Evolutionary conservation across 768 basidiomycete genomes (phyloP).

Genomic region (Tricholoma sp.): DNA sequence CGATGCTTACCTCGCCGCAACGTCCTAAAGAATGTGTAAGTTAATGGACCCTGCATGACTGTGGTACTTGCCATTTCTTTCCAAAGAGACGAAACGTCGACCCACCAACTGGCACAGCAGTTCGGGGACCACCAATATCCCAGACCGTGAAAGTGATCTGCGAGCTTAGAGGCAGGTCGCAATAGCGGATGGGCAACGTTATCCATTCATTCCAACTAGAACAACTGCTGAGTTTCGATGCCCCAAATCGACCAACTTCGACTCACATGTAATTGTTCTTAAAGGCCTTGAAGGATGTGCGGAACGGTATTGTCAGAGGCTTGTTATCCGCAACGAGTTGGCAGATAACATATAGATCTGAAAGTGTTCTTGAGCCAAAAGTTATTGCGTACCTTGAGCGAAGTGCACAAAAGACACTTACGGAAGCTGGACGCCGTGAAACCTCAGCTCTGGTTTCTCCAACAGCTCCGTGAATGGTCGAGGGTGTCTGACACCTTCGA

Average conservation of each 20-base stretch:
- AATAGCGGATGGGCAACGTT: slow-evolving; percentile 86
- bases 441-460: slow-evolving; percentile 75
- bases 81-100: slow-evolving; percentile 89
- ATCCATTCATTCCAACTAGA: slow-evolving; percentile 89
- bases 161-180: slow-evolving; percentile 84
- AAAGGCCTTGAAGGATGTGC: slow-evolving; percentile 91
- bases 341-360: slow-evolving; percentile 92
- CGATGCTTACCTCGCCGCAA: slow-evolving; percentile 89
- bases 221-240: neutral
- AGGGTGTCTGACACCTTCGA: slow-evolving; percentile 77
- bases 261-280: slow-evolving; percentile 73
- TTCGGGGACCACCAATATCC: slow-evolving; percentile 85
- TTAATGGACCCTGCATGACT: neutral
- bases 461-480: slow-evolving; percentile 74
- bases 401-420: slow-evolving; percentile 30
- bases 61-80: slow-evolving; percentile 76
- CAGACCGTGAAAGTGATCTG: slow-evolving; percentile 94
- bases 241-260: neutral
- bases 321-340: slow-evolving; percentile 93
- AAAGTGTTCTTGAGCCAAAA: slow-evolving; percentile 57
- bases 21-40: slow-evolving; percentile 48
- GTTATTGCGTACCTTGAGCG: slow-evolving; percentile 22
- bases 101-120: slow-evolving; percentile 82
- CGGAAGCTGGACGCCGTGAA: slow-evolving; percentile 80
- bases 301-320: slow-evolving; percentile 85